Percentiles rank a stretch among this genome's conserved stretches.
phyloP scores from a whole-genome alignment of 176 grass and related monocot genomes.

The Secale cereale region DNA sequence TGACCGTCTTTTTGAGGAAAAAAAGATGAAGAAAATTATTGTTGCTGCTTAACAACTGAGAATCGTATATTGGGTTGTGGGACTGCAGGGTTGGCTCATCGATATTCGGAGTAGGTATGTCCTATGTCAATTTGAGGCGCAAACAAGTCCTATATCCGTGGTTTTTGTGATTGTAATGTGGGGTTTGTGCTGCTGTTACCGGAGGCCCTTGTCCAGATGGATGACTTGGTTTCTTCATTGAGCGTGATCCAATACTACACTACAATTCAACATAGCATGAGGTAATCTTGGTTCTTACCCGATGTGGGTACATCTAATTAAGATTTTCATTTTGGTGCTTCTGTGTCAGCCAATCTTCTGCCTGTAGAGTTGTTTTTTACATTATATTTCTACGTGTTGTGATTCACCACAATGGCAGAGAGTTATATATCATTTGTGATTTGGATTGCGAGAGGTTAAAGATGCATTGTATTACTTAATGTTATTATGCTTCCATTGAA shows the following conservation, averaged over 20 bases:
- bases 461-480: too few relatives aligned
- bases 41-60: too few relatives aligned
- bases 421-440: not conserved
- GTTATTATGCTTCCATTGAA: not conserved
- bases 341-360: not conserved
- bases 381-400: not conserved
- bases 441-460: too few relatives aligned
- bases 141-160: too few relatives aligned
- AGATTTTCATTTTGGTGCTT: not conserved
- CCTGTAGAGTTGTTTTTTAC: not conserved
- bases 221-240: slow-evolving; percentile 69
- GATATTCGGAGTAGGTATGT: too few relatives aligned
- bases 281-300: slow-evolving; percentile 38
- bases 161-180: not conserved
- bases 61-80: too few relatives aligned
- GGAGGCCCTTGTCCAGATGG: slow-evolving; percentile 91
- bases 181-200: not conserved
- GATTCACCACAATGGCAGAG: not conserved
- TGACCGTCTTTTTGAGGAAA: too few relatives aligned
- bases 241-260: slow-evolving; percentile 81
- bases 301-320: not conserved
- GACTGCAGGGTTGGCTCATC: too few relatives aligned
- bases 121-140: too few relatives aligned
- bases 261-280: slow-evolving; percentile 73
- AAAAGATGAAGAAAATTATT: too few relatives aligned